These are phyloP conservation scores for Skeletonema tropicum DNA, from an alignment of 108 stramenopile species.

Conservation along the genomic window DNA sequence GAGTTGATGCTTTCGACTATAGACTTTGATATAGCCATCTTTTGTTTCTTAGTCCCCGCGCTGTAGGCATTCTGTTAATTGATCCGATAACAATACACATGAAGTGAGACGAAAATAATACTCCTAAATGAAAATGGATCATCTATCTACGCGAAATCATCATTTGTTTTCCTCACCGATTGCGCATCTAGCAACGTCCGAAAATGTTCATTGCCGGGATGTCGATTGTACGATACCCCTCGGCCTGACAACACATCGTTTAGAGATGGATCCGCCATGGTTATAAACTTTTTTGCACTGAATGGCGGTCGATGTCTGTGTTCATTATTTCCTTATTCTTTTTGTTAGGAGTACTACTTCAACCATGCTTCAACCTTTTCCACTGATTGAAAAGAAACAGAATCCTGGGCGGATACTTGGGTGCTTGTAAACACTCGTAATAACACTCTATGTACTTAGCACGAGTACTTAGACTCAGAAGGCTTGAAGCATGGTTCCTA, in stretches of 20 bases:
- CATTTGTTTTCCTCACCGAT: not conserved
- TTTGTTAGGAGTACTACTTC: no score
- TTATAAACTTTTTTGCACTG: not conserved
- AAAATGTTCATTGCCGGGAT: not conserved
- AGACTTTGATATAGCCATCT: constrained; percentile 66
- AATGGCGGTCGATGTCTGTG: no score
- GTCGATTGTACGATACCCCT: not conserved
- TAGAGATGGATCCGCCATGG: not conserved
- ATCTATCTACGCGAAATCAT: not conserved
- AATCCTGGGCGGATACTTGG: no score
- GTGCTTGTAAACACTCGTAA: no score
- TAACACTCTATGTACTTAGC: no score
- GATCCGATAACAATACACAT: no score
- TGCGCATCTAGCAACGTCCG: not conserved
- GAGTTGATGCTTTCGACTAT: constrained; percentile 69
- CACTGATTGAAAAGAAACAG: no score
- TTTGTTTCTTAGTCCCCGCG: constrained; percentile 63
- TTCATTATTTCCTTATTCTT: no score
- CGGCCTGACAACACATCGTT: not conserved
- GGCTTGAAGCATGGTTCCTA: no score
- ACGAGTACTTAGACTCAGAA: no score
- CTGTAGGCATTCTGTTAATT: constrained; percentile 57
- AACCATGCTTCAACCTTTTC: no score
- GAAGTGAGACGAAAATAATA: not conserved
- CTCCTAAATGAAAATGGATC: not conserved